A percentile compares a stretch with the other conserved stretches of the same genome.
Conservation (phyloP, 1,139 yeast species). For the Lodderomyces theae region DNA sequence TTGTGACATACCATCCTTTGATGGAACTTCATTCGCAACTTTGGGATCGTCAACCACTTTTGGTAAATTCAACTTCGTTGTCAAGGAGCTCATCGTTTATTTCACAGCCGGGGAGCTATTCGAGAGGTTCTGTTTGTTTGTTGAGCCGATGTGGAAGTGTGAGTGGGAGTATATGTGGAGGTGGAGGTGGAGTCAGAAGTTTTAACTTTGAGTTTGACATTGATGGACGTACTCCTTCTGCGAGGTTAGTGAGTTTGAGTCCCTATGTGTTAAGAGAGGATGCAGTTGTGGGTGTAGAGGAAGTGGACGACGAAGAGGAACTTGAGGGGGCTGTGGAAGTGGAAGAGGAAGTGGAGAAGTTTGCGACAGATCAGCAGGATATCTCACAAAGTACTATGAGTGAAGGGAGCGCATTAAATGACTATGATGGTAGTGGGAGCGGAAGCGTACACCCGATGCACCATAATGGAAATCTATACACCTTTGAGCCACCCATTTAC, state of each 20-base stretch:
- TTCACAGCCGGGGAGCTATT: neutral
- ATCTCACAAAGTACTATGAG: neutral
- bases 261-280: neutral
- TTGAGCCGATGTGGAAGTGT: too few species aligned
- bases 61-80: neutral
- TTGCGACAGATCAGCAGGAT: neutral
- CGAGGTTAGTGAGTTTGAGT: slow-evolving; percentile 2
- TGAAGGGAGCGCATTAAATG: neutral
- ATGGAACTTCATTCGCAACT: neutral
- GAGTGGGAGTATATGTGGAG: too few species aligned
- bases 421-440: too few species aligned
- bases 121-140: too few species aligned
- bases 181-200: neutral
- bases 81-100: neutral
- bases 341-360: neutral
- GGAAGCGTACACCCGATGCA: too few species aligned
- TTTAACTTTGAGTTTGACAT: slow-evolving; percentile 3
- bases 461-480: neutral
- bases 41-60: neutral
- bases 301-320: neutral
- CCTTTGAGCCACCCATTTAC: neutral
- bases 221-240: slow-evolving; percentile 1
- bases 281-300: neutral
- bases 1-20: neutral
- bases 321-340: neutral